phyloP scores from a whole-genome alignment of 495 filamentous ascomycete genomes.

The Penicillium subrubescens region DNA sequence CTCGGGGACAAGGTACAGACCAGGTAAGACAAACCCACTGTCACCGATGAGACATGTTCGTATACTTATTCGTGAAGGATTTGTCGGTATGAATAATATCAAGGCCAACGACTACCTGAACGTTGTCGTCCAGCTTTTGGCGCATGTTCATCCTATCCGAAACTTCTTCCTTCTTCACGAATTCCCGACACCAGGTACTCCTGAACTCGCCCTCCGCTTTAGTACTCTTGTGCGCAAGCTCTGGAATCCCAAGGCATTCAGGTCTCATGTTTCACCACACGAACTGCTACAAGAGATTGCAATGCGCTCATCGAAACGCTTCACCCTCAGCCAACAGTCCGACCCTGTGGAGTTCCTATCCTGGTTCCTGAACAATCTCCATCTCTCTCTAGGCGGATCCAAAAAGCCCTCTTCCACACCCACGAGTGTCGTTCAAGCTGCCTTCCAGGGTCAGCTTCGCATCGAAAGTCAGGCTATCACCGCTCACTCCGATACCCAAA shows the following conservation, averaged over 20 bases:
- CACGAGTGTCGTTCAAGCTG: constrained; percentile 77
- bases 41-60: not conserved
- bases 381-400: constrained; percentile 86
- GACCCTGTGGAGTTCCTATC: constrained; percentile 95
- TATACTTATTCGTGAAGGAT: constrained; percentile 52
- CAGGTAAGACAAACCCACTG: constrained; percentile 50
- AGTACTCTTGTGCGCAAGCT: constrained; percentile 93
- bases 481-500: constrained; percentile 77
- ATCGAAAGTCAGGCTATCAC: constrained; percentile 95
- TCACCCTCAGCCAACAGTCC: constrained; percentile 86
- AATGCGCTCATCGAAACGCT: constrained; percentile 85
- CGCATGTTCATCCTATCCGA: constrained; percentile 85
- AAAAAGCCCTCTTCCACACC: constrained; percentile 72
- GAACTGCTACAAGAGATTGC: constrained; percentile 95
- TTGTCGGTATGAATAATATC: constrained; percentile 99
- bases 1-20: constrained; percentile 78
- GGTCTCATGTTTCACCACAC: constrained; percentile 94
- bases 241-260: constrained; percentile 97
- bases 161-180: constrained; percentile 89
- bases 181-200: constrained; percentile 46
- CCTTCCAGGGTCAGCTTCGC: constrained; percentile 91
- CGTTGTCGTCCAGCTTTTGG: constrained; percentile 89
- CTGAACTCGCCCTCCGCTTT: constrained; percentile 73
- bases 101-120: constrained; percentile 99
- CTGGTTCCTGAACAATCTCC: constrained; percentile 96